Evolutionary conservation across 306 rosid species (phyloP).

Genomic region (Lupinus albus): DNA sequence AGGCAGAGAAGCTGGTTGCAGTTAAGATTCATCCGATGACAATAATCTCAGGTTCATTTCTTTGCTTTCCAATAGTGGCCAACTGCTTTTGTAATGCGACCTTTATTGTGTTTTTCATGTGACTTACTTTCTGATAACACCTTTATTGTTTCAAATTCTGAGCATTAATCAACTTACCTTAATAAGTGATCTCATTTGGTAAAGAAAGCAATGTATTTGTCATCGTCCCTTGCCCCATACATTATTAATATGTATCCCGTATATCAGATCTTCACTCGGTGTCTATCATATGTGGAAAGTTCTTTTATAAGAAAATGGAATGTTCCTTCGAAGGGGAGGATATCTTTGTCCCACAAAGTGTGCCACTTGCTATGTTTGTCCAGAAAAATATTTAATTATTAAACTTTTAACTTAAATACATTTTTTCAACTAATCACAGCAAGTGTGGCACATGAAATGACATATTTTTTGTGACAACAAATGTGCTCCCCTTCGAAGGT

Average conservation of each 20-base stretch:
- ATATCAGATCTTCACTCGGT: neutral
- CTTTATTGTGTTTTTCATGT: neutral
- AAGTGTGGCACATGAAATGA: no score
- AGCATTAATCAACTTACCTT: neutral
- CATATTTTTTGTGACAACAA: no score
- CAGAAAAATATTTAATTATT: no score
- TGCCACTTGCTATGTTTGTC: no score
- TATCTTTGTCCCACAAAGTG: no score
- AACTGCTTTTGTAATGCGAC: constrained; percentile 4
- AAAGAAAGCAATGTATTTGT: constrained; percentile 18
- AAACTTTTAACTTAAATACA: no score
- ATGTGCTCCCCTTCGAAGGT: constrained; percentile 5
- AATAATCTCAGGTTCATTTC: constrained; percentile 76
- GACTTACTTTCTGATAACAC: neutral
- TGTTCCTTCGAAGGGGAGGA: neutral
- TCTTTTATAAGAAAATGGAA: neutral
- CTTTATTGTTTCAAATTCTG: constrained; percentile 9
- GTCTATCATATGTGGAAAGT: constrained; percentile 1
- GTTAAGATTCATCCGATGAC: constrained; percentile 97
- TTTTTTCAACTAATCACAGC: no score
- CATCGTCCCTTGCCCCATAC: neutral
- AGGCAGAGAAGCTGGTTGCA: constrained; percentile 94
- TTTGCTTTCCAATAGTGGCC: neutral
- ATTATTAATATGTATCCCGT: constrained; percentile 1
- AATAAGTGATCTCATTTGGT: neutral